Base-by-base conservation (phyloP, 257 asterid genomes). In the Penstemon davidsonii region DNA sequence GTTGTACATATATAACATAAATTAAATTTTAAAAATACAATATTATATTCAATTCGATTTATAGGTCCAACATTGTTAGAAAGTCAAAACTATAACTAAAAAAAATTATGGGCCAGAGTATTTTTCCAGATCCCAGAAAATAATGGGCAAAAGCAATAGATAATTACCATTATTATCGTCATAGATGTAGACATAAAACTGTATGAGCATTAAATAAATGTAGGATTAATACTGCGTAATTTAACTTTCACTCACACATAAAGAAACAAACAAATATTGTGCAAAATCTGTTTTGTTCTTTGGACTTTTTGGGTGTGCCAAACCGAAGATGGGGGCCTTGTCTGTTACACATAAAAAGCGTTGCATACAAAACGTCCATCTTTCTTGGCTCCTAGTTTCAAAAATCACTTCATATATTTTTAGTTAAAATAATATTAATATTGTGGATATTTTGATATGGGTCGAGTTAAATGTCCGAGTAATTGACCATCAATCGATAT, bases 341-440 rank as follows among this genome's bases (percentile, higher is more conserved):
- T 75, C 75, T 69, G 81, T 76, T 72, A 76, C 79, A 69, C 64
- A 39, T n/a, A 66, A 73, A 73, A 61, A 76, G 81, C 80, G 77
- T 69, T 69, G 54, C 72, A 57, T 60, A 79, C 0, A 69, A 72
- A 60, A 44, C 37, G 60, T 67, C 33, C 33, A 25, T 25, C 33
- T 25, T 25, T 25, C 33, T 25, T 25, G 33, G 33, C 33, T 1
- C 33, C 33, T 25, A 25, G 2, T 1, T 25, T 25, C 2, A 25
- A 25, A 25, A 25, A 25, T 25, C 33, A 25, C 33, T 25, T 25
- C 33, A 25, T 25, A 25, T 25, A 25, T 25, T 25, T 25, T 25
- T 25, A 25, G 2, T 25, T 25, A 25, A 25, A 25, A 1, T 6
- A 9, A 46, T 6, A 46, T 46, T 6, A 4, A 6, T 46, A 8